A percentile compares a stretch with the other conserved stretches of the same genome.
Conservation (phyloP, 257 asterid species). For the Solanum sparsipilum region DNA sequence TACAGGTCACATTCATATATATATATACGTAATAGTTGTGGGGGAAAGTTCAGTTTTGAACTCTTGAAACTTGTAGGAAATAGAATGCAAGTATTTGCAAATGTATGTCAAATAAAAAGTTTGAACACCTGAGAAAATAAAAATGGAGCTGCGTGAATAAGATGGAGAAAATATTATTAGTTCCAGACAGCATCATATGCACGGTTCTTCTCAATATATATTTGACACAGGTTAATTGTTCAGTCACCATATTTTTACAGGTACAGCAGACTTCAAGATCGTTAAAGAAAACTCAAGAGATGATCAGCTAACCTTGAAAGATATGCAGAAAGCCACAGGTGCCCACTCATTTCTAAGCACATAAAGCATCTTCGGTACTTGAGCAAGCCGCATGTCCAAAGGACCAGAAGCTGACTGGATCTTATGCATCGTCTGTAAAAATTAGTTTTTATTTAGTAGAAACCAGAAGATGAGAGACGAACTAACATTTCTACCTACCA, state of each 20-base stretch:
- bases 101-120: neutral
- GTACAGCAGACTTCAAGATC: neutral
- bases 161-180: neutral
- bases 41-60: neutral
- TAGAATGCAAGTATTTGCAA: neutral
- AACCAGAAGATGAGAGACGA: neutral
- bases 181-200: neutral
- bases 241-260: neutral
- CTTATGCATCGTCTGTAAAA: constrained; percentile 59
- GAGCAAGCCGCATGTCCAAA: constrained; percentile 81
- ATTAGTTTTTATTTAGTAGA: neutral
- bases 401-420: constrained; percentile 93
- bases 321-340: constrained; percentile 81
- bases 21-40: neutral
- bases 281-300: neutral
- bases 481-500: neutral
- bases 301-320: constrained; percentile 58
- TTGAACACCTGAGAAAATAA: neutral
- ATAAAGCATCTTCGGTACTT: constrained; percentile 89
- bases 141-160: neutral
- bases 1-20: neutral
- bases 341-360: constrained; percentile 88
- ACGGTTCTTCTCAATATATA: neutral
- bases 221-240: neutral
- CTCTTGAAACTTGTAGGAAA: neutral